A percentile compares a stretch with the other conserved stretches of the same genome.
phyloP scores from a whole-genome alignment of 805 yeast genomes.

The Nakazawaea ernobii region DNA sequence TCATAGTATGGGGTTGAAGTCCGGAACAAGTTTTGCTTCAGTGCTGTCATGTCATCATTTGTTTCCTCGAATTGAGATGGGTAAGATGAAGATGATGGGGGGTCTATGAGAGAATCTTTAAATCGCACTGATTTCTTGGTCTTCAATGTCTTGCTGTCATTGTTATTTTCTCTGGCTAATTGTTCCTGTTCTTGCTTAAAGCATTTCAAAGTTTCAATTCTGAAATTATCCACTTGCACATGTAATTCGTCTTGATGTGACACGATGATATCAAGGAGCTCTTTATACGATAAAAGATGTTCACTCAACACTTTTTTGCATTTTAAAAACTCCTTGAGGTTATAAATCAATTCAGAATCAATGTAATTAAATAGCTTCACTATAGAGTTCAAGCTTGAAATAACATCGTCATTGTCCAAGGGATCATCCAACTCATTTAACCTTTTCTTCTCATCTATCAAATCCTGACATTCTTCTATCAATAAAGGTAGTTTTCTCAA shows the following conservation, averaged over 20 bases:
- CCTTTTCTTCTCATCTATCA: constrained; percentile 4
- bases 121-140: constrained; percentile 17
- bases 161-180: background rate
- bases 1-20: background rate
- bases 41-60: background rate
- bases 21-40: constrained; percentile 2
- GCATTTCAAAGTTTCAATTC: constrained; percentile 1
- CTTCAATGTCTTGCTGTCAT: background rate
- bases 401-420: background rate
- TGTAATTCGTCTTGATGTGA: background rate
- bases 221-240: background rate
- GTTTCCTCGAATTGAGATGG: background rate
- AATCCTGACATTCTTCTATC: constrained; percentile 4
- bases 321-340: constrained; percentile 5
- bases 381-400: background rate
- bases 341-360: constrained; percentile 9
- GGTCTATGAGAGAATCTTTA: constrained; percentile 17
- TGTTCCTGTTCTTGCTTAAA: background rate
- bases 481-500: constrained; percentile 2
- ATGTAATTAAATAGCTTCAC: background rate
- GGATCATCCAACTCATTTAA: constrained; percentile 5
- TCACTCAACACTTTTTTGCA: background rate
- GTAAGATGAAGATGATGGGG: constrained; percentile 9
- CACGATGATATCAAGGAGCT: background rate
- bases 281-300: background rate